phyloP scores from a whole-genome alignment of 495 filamentous ascomycete genomes.

The Podospora didyma region DNA sequence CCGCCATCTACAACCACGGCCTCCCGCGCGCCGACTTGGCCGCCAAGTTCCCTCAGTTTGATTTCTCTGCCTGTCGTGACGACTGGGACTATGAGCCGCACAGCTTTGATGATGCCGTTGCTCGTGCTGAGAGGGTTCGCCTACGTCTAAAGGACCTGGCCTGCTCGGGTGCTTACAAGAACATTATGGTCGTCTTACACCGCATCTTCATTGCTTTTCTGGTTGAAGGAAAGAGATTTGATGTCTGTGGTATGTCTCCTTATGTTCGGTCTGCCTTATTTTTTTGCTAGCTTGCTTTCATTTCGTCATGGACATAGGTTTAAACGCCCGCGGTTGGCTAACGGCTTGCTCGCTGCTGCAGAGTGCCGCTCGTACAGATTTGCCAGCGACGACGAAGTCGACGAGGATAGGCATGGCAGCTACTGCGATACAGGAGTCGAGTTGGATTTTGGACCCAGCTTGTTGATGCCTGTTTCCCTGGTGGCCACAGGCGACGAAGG shows the following conservation, averaged over 20 bases:
- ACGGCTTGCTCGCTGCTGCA: not conserved
- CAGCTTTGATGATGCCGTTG: not conserved
- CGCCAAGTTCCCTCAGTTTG: not conserved
- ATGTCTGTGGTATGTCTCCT: not conserved
- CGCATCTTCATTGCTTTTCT: not conserved
- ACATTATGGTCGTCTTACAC: constrained; percentile 3
- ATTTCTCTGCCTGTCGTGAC: not conserved
- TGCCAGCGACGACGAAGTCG: not conserved
- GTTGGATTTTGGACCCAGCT: constrained; percentile 2
- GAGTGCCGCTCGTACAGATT: constrained; percentile 2
- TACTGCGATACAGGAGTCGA: not conserved
- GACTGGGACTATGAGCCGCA: constrained; percentile 3
- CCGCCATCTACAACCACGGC: constrained; percentile 1
- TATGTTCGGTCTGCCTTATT: no score
- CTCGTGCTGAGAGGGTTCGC: constrained; percentile 1
- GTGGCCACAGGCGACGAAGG: no score
- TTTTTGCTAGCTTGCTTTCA: not conserved
- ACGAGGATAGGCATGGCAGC: not conserved
- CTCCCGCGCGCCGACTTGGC: not conserved
- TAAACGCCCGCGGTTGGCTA: not conserved
- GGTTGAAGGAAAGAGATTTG: constrained; percentile 2
- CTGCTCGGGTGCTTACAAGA: not conserved
- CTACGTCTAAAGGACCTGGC: not conserved
- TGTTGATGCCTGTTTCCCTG: not conserved
- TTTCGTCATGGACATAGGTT: not conserved